phyloP scores from a whole-genome alignment of 1,284 basidiomycete genomes.

The Marasmius oreades region DNA sequence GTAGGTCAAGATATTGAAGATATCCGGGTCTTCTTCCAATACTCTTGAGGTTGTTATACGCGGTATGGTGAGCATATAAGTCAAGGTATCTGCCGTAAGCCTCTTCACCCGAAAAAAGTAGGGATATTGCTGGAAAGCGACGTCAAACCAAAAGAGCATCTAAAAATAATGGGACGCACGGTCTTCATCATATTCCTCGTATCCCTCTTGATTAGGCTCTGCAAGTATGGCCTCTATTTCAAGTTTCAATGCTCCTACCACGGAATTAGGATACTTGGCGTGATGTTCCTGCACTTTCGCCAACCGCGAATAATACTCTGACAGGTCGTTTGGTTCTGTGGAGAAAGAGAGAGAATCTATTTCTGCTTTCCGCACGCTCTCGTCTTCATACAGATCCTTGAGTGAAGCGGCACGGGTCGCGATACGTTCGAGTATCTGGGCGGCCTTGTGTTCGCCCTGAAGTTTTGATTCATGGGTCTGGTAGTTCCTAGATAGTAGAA shows the following conservation, averaged over 20 bases:
- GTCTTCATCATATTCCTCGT: conserved; percentile 79
- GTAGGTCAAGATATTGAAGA: conserved; percentile 87
- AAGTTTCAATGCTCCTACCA: conserved; percentile 74
- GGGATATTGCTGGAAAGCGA: conserved; percentile 65
- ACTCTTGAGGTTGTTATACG: conserved; percentile 88
- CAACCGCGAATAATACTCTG: conserved; percentile 93
- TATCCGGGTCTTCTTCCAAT: conserved; percentile 81
- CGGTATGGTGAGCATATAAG: conserved; percentile 83
- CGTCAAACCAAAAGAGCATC: conserved; percentile 15
- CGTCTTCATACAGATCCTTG: conserved; percentile 71
- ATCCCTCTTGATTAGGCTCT: conserved; percentile 66
- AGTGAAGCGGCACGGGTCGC: conserved; percentile 65
- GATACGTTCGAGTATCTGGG: conserved; percentile 83
- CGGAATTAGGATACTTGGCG: conserved; percentile 88
- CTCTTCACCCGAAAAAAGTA: conserved; percentile 95
- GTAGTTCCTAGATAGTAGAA: conserved; percentile 62
- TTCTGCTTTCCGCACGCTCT: conserved; percentile 60
- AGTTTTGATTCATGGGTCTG: conserved; percentile 63
- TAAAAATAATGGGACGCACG: conserved; percentile 45
- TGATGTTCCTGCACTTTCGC: conserved; percentile 95
- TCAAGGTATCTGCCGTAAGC: conserved; percentile 93
- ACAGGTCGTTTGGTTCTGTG: conserved; percentile 68
- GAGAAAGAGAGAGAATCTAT: conserved; percentile 58
- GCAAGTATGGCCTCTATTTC: conserved; percentile 80
- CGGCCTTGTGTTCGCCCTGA: conserved; percentile 83